A percentile compares a stretch with the other conserved stretches of the same genome.
Evolutionary conservation across 495 filamentous ascomycete species (phyloP).

Genomic region (Bombardia bombarda): DNA sequence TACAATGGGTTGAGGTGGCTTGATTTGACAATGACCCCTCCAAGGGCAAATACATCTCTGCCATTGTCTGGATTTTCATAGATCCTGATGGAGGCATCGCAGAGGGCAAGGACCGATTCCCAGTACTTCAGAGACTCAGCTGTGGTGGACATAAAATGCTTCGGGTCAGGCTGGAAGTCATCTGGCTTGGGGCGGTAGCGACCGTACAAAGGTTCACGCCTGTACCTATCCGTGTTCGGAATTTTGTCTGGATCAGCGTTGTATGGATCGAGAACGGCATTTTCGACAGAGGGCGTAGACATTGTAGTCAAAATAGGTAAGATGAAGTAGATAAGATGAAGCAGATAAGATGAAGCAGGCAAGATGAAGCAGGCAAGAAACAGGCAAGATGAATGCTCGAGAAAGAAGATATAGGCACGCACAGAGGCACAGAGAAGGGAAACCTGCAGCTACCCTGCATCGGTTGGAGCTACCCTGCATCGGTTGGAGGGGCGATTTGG

Average conservation of each 20-base stretch:
- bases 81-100: slow-evolving; percentile 23
- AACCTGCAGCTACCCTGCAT: no score
- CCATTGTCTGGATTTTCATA: slow-evolving; percentile 28
- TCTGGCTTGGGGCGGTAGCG: neutral
- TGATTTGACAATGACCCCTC: slow-evolving; percentile 40
- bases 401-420: no score
- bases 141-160: slow-evolving; percentile 25
- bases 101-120: slow-evolving; percentile 27
- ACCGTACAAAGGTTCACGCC: neutral
- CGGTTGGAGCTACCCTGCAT: no score
- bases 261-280: slow-evolving; percentile 2
- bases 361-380: no score
- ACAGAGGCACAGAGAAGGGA: no score
- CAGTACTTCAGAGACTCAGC: slow-evolving; percentile 29
- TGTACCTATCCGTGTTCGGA: neutral
- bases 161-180: slow-evolving; percentile 3
- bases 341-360: no score
- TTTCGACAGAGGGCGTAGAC: neutral
- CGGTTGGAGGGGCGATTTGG: no score
- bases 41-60: slow-evolving; percentile 38
- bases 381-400: no score
- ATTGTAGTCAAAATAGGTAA: no score
- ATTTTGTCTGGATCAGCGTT: neutral
- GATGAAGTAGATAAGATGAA: neutral
- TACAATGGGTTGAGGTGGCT: slow-evolving; percentile 26